Evolutionary conservation across 2,329 filamentous ascomycete genomes (phyloP), one percentile per base, ranked within the genome.

Genomic region (Cordyceps tenuipes): DNA sequence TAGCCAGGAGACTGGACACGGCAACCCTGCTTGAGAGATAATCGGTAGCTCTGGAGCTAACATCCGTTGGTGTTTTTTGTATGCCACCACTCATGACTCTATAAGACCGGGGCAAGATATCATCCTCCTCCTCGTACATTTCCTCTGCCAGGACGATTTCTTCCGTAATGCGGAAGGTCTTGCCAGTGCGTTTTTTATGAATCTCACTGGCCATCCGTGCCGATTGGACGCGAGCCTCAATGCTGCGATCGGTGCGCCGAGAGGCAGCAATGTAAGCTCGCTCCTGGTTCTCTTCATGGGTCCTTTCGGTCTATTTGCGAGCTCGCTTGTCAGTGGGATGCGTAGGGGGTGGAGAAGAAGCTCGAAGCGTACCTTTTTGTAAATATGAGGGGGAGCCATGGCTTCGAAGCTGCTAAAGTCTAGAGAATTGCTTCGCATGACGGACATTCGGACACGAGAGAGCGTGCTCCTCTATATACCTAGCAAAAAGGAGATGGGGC

Each of bases 71-170:
- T 17, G 76, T 76, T 2, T 82, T 86, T 64, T 84, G 80, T 61
- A 89, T 75, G 66, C 86, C 81, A 3, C 15, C 13, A 15, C 83
- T 83, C 36, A 90, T 75, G 15, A 84, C 77, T 61, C 84, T 80
- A 68, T 86, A 89, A 58, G 85, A 83, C 62, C 84, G 80, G 1
- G 87, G 85, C 26, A 90, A 70, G 60, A 92, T 89, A 66, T 96
- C 90, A 57, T 96, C 91, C 68, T 96, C 90, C 72, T 96, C 92
- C 68, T 96, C 91, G 70, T 97, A 97, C 90, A 96, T 96, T 71
- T 95, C 91, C 71, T 96, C 92, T 63, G 90, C 91, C 66, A 89
- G 78, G 13, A 96, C 91, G 29, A 94, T 91, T 68, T 94, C 83
- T 72, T 92, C 88, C 29, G 88, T 91, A 61, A 97, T 89, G 66